Percentiles rank a stretch among this genome's conserved stretches.
These are phyloP conservation scores for Fusarium cyanostomum DNA, from an alignment of 2,329 filamentous ascomycete genomes.

Conservation along the genomic window DNA sequence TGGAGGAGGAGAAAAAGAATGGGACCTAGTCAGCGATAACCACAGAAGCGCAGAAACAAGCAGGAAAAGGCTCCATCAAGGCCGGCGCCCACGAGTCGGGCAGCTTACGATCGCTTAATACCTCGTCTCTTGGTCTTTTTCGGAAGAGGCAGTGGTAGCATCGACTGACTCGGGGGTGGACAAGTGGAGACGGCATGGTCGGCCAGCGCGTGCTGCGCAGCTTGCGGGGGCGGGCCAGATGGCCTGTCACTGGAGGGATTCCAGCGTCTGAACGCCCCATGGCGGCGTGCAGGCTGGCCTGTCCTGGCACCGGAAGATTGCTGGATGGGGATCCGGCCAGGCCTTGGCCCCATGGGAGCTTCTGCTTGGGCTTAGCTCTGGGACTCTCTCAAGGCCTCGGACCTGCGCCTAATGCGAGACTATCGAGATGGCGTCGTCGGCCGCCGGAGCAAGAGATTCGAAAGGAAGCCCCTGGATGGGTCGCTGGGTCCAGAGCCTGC, in stretches of 20 bases:
- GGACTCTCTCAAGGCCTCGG: conserved; percentile 3
- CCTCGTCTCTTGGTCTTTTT: neutral
- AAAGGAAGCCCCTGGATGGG: too few relatives aligned
- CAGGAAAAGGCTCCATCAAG: neutral
- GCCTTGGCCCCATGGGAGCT: too few relatives aligned
- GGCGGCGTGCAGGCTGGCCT: neutral
- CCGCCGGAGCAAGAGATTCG: neutral
- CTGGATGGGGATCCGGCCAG: neutral
- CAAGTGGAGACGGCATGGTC: conserved; percentile 32
- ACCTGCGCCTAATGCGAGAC: conserved; percentile 35
- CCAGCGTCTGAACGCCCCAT: conserved; percentile 9
- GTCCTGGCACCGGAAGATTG: neutral
- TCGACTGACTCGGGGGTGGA: conserved; percentile 39
- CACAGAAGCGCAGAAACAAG: neutral
- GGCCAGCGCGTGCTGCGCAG: conserved; percentile 26
- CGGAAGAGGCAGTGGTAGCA: neutral
- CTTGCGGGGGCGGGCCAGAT: conserved; percentile 44
- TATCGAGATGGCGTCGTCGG: conserved; percentile 35
- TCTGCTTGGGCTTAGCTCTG: too few relatives aligned
- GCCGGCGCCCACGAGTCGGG: conserved; percentile 21
- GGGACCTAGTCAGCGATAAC: conserved; percentile 6
- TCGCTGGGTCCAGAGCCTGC: conserved; percentile 32
- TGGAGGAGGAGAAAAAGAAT: conserved; percentile 28
- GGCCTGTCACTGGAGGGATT: conserved; percentile 20
- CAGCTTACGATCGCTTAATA: conserved; percentile 42